Evolutionary conservation across 257 asterid genomes (phyloP), one percentile per base, ranked within the genome.

Genomic region (Mitragyna speciosa): DNA sequence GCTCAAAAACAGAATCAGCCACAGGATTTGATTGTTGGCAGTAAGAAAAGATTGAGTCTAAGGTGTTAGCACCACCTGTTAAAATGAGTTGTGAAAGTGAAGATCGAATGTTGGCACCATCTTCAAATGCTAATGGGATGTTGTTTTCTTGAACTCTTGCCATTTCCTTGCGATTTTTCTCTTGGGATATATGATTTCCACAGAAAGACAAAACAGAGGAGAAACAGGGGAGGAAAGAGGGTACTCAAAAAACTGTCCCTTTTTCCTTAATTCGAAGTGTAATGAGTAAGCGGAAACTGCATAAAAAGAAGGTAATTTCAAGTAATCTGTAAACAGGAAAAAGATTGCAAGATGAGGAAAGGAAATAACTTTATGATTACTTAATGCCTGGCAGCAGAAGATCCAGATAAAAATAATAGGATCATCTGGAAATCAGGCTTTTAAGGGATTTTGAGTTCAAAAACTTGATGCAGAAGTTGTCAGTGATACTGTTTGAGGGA

Each of bases 41-140:
- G 88, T 87, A 76, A 51, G 94, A 87, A 84, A 95, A 92, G 16
- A 95, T 86, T n/a, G 98, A 91, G 75, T 95, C 98, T 76, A 91
- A 77, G 7, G 97, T 92, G 88, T 86, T 95, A n/a, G 95, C 85
- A 70, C 89, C 87, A n/a, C 89, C 89, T 12, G 89, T 84, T 70
- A 95, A 31, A 28, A 95, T 89, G 16, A 95, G 85, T 8, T 89
- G 92, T 1, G 98, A 95, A 15, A 95, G 65, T 0, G 97, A 87
- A 31, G 81, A 70, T 70, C 97, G 91, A 47, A 89, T 86, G 17
- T 68, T 80, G 7, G 89, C 75, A 33, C 80, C 79, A 39, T 84
- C 87, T 66, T 73, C 89, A 45, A 78, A 36, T 2, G 72, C 28
- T 36, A 85, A 70, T 2, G 80, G 79, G n/a, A 61, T 14, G 71